Conservation (phyloP, 2,329 filamentous ascomycete genomes). For the Nigrospora osmanthi region DNA sequence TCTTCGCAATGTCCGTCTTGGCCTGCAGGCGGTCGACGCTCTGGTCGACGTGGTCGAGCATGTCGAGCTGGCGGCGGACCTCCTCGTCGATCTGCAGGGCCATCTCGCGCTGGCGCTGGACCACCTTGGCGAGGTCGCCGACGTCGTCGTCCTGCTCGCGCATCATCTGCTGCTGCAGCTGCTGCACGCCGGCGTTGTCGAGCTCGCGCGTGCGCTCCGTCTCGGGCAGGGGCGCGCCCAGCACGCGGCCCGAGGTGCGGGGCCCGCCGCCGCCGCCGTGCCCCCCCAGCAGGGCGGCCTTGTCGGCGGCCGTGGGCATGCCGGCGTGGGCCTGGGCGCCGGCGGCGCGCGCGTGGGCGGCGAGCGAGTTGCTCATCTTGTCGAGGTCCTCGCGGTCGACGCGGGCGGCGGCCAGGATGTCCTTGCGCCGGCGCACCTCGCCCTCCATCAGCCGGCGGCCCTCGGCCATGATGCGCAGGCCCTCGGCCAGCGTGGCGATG, state of each 20-base stretch:
- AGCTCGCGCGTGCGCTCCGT: conserved; percentile 70
- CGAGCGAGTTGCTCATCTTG: conserved; percentile 53
- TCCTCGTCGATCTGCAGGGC: conserved; percentile 69
- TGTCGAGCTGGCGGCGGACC: conserved; percentile 61
- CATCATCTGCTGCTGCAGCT: conserved; percentile 69
- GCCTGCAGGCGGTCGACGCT: conserved; percentile 58
- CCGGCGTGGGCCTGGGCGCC: conserved; percentile 31
- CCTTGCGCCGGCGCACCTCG: conserved; percentile 63
- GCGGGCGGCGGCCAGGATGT: conserved; percentile 60
- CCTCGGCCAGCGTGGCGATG: conserved; percentile 57
- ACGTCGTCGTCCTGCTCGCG: conserved; percentile 68
- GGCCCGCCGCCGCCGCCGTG: conserved; percentile 25
- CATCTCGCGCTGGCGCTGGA: conserved; percentile 69
- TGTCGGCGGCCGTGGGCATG: conserved; percentile 39
- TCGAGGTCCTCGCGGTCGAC: conserved; percentile 73
- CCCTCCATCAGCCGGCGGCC: conserved; percentile 58
- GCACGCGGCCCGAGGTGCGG: conserved; percentile 50
- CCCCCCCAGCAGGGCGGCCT: conserved; percentile 38
- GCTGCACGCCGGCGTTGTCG: conserved; percentile 66
- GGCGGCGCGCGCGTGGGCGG: conserved; percentile 29
- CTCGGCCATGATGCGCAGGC: conserved; percentile 50
- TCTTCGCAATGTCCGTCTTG: conserved; percentile 70
- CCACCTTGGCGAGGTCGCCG: conserved; percentile 58
- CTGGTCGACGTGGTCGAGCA: conserved; percentile 59
- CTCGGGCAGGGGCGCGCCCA: conserved; percentile 66